phyloP scores from a whole-genome alignment of 129 eudicot species.

The Centrapalus pauciflorus region DNA sequence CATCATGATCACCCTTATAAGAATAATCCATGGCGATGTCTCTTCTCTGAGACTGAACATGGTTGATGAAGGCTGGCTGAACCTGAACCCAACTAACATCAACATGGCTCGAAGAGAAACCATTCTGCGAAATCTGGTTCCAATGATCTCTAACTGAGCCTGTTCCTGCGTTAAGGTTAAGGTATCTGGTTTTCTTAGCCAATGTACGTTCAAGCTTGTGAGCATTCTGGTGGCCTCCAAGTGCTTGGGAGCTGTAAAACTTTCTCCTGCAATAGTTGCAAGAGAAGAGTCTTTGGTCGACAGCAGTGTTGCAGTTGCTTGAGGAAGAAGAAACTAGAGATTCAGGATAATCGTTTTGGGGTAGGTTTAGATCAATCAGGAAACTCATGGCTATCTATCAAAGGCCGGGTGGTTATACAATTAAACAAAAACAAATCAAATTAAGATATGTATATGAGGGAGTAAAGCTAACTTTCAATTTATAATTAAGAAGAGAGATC shows the following conservation, averaged over 20 bases:
- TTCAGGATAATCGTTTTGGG: conserved; percentile 30
- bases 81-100: conserved; percentile 26
- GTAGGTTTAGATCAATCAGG: conserved; percentile 41
- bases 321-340: conserved; percentile 34
- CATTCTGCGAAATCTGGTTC: conserved; percentile 28
- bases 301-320: no score
- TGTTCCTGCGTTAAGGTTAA: conserved; percentile 25
- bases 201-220: conserved; percentile 80
- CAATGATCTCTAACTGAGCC: conserved; percentile 16
- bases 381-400: conserved; percentile 44
- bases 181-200: conserved; percentile 64
- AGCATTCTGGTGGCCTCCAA: conserved; percentile 96
- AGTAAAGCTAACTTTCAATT: no score
- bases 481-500: no score
- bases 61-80: conserved; percentile 15
- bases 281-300: conserved; percentile 53
- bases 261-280: conserved; percentile 81
- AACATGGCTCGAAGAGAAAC: conserved; percentile 25
- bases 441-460: no score
- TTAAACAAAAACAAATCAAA: no score
- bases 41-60: conserved; percentile 18
- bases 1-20: conserved; percentile 23
- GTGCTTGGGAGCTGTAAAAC: conserved; percentile 80
- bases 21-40: conserved; percentile 17
- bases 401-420: no score